Base-by-base conservation (phyloP, 257 asterid genomes). In the Solanum sitiens region DNA sequence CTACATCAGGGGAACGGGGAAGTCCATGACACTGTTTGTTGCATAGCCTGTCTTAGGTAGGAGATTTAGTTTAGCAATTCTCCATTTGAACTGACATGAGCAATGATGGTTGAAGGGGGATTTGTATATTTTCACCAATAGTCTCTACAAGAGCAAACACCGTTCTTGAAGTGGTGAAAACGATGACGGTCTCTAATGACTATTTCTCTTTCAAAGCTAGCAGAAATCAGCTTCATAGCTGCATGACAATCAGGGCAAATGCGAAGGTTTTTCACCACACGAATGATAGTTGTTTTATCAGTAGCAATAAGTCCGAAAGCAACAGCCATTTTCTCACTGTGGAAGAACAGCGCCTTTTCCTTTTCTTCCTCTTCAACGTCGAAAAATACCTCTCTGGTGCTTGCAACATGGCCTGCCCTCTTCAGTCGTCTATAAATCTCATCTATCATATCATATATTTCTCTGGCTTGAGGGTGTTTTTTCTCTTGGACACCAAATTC, bases 361-460 rank as follows among this genome's bases (percentile, higher is more conserved):
- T 87, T 87, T 45, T 87, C 89, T 40, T 87, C 89, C 87, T 87
- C 89, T 77, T 87, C 89, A 50, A 87, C 89, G 11, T 87, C 89
- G 39, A 87, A 87, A 83, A 65, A 87, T 25, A 87, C 87, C 87
- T 87, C 87, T 50, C 70, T 83, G 13, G 76, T 87, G 56, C 89
- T 87, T 25, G 84, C 89, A 30, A 87, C 87, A 72, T 87, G 89
- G 35, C 87, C 89, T 25, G 63, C 89, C 53, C 16, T 83, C 85
- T 82, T 87, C 23, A 87, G 68, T 44, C 89, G 77, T 71, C 86
- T 83, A 37, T 83, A 87, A 23, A 87, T 83, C 37, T 87, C 87
- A 47, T 87, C 79, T 30, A 87, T 56, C 89, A 87, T 83, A 27
- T 65, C 40, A 63, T 39, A 83, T 4, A 87, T 83, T 87, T 87